Conservation (phyloP, 257 asterid species). For the Solanum neorickii region DNA sequence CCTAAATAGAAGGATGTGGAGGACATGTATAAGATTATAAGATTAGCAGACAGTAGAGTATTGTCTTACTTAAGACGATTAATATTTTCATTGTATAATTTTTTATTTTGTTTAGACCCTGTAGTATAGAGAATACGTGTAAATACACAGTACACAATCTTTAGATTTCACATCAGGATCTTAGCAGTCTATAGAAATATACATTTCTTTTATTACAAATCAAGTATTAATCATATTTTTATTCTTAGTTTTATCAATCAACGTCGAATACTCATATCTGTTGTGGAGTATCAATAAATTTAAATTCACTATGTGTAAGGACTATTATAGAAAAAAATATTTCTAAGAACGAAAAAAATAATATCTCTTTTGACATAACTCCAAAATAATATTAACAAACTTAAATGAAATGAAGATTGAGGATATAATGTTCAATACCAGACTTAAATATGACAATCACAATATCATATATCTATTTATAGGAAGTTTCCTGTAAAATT, state of each 20-base stretch:
- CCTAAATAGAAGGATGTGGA: too few relatives aligned
- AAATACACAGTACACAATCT: background rate
- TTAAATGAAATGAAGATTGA: background rate
- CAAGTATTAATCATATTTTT: background rate
- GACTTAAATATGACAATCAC: background rate
- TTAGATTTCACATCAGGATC: background rate
- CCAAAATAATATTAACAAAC: background rate
- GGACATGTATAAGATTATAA: too few relatives aligned
- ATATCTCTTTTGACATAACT: background rate
- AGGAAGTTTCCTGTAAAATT: background rate
- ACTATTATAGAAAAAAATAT: background rate
- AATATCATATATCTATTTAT: background rate
- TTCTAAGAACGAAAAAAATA: background rate
- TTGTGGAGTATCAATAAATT: background rate
- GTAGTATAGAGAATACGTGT: background rate
- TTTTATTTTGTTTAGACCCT: too few relatives aligned
- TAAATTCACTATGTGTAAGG: background rate
- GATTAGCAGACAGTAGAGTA: rapidly evolving
- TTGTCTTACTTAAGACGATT: too few relatives aligned
- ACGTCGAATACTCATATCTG: background rate
- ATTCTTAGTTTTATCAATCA: background rate
- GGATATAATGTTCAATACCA: background rate
- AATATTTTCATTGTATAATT: too few relatives aligned
- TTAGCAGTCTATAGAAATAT: background rate
- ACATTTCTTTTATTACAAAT: background rate